These are phyloP conservation scores for Candida sphagnicola DNA, from an alignment of 805 yeast species.

Conservation along the genomic window DNA sequence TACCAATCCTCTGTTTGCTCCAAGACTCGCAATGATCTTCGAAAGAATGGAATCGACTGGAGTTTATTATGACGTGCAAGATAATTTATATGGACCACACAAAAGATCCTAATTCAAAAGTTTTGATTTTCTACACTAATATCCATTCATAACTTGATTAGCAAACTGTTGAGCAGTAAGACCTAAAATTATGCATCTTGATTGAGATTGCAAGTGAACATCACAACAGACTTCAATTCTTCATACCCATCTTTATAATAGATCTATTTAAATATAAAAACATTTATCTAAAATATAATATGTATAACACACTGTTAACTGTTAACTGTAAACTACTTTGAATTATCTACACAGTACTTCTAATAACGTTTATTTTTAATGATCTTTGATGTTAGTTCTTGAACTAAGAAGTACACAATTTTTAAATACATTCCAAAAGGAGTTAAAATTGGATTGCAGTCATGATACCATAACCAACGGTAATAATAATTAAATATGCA, in stretches of 20 bases:
- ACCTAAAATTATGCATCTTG: background rate
- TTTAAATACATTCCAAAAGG: background rate
- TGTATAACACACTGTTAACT: too few relatives aligned
- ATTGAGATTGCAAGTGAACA: background rate
- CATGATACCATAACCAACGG: slow-evolving; percentile 42
- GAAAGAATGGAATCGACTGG: slow-evolving; percentile 28
- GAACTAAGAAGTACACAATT: too few relatives aligned
- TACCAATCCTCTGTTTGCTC: slow-evolving; percentile 26
- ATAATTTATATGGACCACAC: slow-evolving; percentile 25
- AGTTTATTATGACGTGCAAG: slow-evolving; percentile 23
- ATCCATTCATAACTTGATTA: background rate
- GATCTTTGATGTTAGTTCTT: too few relatives aligned
- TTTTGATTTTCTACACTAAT: background rate
- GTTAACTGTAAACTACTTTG: too few relatives aligned
- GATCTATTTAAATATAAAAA: background rate
- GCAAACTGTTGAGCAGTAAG: background rate
- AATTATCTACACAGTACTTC: too few relatives aligned
- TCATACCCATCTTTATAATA: background rate
- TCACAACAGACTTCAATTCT: background rate
- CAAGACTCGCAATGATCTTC: slow-evolving; percentile 28
- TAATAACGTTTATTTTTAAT: too few relatives aligned
- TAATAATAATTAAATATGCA: slow-evolving; percentile 30
- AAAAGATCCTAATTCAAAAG: background rate
- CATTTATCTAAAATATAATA: too few relatives aligned
- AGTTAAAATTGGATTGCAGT: slow-evolving; percentile 19